These are phyloP conservation scores for Exophiala mesophila DNA, from an alignment of 2,329 filamentous ascomycete genomes.

Conservation along the genomic window DNA sequence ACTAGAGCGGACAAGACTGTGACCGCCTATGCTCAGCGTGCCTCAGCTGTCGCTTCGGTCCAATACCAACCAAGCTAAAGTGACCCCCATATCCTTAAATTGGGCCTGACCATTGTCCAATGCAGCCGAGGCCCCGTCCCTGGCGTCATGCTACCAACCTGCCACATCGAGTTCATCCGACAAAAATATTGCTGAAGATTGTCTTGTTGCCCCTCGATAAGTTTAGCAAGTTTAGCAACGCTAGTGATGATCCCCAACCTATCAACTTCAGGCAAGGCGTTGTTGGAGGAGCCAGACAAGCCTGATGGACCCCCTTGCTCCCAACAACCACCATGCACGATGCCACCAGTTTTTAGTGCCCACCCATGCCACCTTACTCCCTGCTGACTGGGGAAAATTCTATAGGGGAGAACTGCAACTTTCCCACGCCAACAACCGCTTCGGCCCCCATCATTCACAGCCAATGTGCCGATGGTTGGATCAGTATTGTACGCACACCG, in stretches of 20 bases:
- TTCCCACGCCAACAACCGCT: conserved; percentile 20
- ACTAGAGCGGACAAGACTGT: background rate
- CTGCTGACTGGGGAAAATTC: conserved; percentile 4
- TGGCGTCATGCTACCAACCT: conserved; percentile 17
- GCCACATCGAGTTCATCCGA: no score
- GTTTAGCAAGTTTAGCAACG: conserved; percentile 13
- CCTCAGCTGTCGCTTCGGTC: no score
- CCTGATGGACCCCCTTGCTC: conserved; percentile 10
- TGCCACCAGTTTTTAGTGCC: conserved; percentile 1
- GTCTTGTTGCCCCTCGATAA: conserved; percentile 16
- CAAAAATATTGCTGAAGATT: no score
- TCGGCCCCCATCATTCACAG: background rate
- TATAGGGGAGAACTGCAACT: conserved; percentile 12
- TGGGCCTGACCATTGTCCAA: no score
- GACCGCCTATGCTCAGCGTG: background rate
- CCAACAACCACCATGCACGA: conserved; percentile 14
- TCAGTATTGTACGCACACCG: no score
- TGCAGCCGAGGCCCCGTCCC: conserved; percentile 13
- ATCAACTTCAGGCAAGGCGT: background rate
- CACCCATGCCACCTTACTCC: background rate
- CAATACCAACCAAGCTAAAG: no score
- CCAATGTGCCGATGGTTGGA: background rate
- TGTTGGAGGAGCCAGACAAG: background rate
- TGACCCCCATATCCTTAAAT: no score
- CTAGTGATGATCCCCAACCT: no score